phyloP scores from a whole-genome alignment of 345 rosid genomes.

The Pistacia integerrima region DNA sequence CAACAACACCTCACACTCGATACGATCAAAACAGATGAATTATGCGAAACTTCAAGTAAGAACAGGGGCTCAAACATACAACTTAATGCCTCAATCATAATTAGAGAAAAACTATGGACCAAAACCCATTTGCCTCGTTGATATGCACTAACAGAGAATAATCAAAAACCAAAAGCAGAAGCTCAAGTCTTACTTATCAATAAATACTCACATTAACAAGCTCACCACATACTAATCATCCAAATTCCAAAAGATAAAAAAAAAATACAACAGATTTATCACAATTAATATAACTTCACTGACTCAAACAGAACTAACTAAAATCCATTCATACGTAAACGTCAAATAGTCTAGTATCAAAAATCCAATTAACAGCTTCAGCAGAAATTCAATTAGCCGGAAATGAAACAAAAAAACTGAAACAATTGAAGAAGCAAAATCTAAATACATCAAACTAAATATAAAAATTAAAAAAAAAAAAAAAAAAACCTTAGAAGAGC shows the following conservation, averaged over 20 bases:
- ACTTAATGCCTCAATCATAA: not conserved
- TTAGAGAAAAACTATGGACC: not conserved
- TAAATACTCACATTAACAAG: too few species aligned
- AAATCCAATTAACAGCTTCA: not conserved
- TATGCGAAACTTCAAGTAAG: not conserved
- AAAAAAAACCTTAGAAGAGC: conserved; percentile 38
- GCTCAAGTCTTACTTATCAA: not conserved
- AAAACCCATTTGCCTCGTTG: not conserved
- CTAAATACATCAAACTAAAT: not conserved
- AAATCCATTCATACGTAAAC: not conserved
- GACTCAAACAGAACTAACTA: not conserved
- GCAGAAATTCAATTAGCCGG: too few species aligned
- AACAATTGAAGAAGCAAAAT: too few species aligned
- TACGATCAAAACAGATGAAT: not conserved
- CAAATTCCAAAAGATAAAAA: not conserved
- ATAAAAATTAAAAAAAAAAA: not conserved
- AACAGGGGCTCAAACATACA: not conserved
- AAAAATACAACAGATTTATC: not conserved
- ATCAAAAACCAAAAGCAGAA: not conserved
- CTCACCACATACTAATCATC: not conserved
- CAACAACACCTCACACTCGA: not conserved
- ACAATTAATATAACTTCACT: not conserved
- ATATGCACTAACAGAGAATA: not conserved
- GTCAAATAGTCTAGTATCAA: not conserved
- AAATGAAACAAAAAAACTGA: not conserved